A percentile compares a stretch with the other conserved stretches of the same genome.
phyloP scores from a whole-genome alignment of 2,329 filamentous ascomycete species.

The Chalara sp. region DNA sequence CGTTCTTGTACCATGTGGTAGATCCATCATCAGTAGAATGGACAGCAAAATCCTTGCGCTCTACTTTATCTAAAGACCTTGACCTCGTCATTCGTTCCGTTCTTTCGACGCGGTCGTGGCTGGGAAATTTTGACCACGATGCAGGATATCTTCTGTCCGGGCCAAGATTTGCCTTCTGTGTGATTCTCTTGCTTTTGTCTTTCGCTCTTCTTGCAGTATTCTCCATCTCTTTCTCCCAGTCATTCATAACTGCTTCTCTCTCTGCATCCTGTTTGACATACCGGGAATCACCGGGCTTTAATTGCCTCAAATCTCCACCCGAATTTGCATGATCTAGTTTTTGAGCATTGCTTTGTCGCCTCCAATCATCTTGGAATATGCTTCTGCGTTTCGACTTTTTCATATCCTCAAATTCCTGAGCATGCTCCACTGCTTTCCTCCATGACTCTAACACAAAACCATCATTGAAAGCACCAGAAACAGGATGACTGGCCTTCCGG shows the following conservation, averaged over 20 bases:
- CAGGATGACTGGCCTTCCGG: neutral
- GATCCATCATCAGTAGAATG: slow-evolving; percentile 12
- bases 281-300: neutral
- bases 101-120: slow-evolving; percentile 19
- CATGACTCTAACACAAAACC: slow-evolving; percentile 9
- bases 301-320: neutral
- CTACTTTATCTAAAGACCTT: slow-evolving; percentile 10
- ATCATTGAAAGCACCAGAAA: neutral
- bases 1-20: slow-evolving; percentile 13
- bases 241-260: slow-evolving; percentile 17
- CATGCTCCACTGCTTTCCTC: slow-evolving; percentile 7
- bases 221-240: slow-evolving; percentile 14
- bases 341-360: neutral
- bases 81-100: slow-evolving; percentile 9
- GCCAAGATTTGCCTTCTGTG: slow-evolving; percentile 12
- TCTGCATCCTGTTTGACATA: slow-evolving; percentile 5
- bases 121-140: slow-evolving; percentile 22
- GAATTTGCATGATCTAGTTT: neutral
- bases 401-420: neutral
- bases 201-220: slow-evolving; percentile 13
- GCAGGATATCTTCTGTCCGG: slow-evolving; percentile 19
- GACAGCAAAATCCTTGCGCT: slow-evolving; percentile 19
- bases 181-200: slow-evolving; percentile 16
- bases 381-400: neutral
- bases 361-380: neutral